phyloP scores from a whole-genome alignment of 2,329 filamentous ascomycete genomes.

The Trichoderma lentiforme region DNA sequence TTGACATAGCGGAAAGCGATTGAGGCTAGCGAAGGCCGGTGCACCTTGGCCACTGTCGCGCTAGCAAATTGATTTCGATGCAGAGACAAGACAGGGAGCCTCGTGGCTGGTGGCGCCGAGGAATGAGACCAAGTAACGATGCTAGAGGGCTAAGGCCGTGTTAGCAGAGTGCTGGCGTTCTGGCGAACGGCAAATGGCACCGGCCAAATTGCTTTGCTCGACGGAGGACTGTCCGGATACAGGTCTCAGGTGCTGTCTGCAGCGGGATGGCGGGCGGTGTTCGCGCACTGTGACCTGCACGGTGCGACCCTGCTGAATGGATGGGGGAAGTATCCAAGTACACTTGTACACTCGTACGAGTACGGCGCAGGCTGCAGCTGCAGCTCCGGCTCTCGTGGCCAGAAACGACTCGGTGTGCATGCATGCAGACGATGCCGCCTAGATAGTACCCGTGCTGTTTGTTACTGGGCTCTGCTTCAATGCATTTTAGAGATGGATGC shows the following conservation, averaged over 20 bases:
- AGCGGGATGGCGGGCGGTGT: background rate
- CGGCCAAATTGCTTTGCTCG: background rate
- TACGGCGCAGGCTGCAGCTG: background rate
- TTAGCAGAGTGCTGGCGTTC: background rate
- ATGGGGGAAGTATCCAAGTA: background rate
- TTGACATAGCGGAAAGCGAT: background rate
- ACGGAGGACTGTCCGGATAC: background rate
- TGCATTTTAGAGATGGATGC: background rate
- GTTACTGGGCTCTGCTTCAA: background rate
- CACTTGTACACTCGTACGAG: background rate
- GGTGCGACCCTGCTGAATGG: background rate
- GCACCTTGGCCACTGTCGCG: constrained; percentile 4
- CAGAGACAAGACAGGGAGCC: background rate
- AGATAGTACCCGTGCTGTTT: background rate
- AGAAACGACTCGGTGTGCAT: background rate
- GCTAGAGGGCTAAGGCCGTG: background rate
- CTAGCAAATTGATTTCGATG: constrained; percentile 21
- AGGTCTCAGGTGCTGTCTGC: background rate
- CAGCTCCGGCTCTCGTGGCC: background rate
- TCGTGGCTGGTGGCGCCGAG: background rate
- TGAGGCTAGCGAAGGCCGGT: background rate
- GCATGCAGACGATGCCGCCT: background rate
- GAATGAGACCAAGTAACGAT: background rate
- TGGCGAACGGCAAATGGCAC: background rate
- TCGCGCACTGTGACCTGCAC: background rate